Evolutionary conservation across 1,139 yeast genomes (phyloP), one percentile per base, ranked within the genome.

Genomic region (Saccharomyces hybrid): DNA sequence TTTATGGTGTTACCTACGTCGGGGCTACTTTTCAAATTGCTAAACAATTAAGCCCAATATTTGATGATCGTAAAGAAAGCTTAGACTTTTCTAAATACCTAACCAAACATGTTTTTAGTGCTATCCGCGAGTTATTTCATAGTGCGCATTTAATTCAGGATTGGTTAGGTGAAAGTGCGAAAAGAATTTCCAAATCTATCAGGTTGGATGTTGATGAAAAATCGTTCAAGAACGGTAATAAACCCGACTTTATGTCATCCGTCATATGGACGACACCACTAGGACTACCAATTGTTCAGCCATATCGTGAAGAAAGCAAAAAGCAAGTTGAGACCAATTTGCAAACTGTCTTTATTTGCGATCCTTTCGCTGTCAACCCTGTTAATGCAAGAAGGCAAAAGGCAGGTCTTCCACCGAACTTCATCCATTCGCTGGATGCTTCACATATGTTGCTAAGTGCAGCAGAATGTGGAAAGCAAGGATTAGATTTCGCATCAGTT

Each of bases 231-330:
- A 66, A 66, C 47, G 69, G 68, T 23, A 71, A 70, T 42, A 80
- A 80, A 54, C 82, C 84, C 8, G 82, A 79, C 59, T 86, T 82
- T 66, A 81, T 89, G 78, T 83, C 96, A 0, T 83, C 96, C 4
- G 97, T 93, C 5, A 89, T 95, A 59, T 93, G 99, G 99, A 93
- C 99, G 0, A 85, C 97, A 0, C 98, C 98, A 0, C 73, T 93
- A 47, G 96, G 96, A 1, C 76, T 93, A 56, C 90, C 97, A 4
- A 90, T 95, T 68, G 98, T 93, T 25, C 99, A 93, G 70, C 99
- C 99, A 5, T 93, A 93, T 69, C 80, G 99, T 62, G 80, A 83
- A 38, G 74, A 77, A 49, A 80, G 81, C 62, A 81, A 78, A 60
- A 83, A 79, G 60, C 83, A 83, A 57, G 81, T 95, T 20, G 70